Percentiles rank a stretch among this genome's conserved stretches.
phyloP scores from a whole-genome alignment of 2,329 filamentous ascomycete genomes.

The Fusarium caatingaense region DNA sequence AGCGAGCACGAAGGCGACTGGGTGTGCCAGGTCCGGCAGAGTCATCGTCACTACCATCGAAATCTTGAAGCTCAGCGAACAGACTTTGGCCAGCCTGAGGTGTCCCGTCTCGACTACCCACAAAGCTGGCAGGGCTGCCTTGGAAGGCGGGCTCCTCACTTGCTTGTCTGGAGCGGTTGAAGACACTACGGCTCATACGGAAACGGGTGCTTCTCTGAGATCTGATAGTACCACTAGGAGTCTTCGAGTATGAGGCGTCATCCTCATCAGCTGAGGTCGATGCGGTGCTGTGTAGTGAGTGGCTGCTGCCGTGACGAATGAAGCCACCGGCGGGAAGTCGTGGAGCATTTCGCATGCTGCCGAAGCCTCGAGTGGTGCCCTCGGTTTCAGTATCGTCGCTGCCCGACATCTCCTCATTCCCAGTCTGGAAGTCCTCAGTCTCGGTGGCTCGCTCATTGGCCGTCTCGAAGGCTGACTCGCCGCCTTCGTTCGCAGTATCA shows the following conservation, averaged over 20 bases:
- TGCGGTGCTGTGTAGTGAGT: conserved; percentile 86
- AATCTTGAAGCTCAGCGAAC: conserved; percentile 88
- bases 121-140: conserved; percentile 70
- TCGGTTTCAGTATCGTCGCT: conserved; percentile 95
- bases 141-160: conserved; percentile 69
- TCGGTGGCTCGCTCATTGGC: conserved; percentile 85
- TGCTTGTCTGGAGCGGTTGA: conserved; percentile 67
- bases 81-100: conserved; percentile 77
- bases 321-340: conserved; percentile 53
- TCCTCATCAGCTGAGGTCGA: conserved; percentile 87
- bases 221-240: conserved; percentile 68
- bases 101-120: conserved; percentile 61
- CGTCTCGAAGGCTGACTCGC: conserved; percentile 72
- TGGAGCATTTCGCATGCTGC: conserved; percentile 57
- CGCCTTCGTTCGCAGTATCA: conserved; percentile 83
- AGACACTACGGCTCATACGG: conserved; percentile 72
- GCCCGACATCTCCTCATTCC: conserved; percentile 80
- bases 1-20: conserved; percentile 61
- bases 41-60: conserved; percentile 80
- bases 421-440: conserved; percentile 95
- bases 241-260: conserved; percentile 66
- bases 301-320: conserved; percentile 62
- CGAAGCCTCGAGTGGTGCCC: conserved; percentile 60
- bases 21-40: conserved; percentile 69
- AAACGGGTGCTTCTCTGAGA: conserved; percentile 76